Conservation (phyloP, 2,329 filamentous ascomycete genomes). For the Colletotrichum falcatum region DNA sequence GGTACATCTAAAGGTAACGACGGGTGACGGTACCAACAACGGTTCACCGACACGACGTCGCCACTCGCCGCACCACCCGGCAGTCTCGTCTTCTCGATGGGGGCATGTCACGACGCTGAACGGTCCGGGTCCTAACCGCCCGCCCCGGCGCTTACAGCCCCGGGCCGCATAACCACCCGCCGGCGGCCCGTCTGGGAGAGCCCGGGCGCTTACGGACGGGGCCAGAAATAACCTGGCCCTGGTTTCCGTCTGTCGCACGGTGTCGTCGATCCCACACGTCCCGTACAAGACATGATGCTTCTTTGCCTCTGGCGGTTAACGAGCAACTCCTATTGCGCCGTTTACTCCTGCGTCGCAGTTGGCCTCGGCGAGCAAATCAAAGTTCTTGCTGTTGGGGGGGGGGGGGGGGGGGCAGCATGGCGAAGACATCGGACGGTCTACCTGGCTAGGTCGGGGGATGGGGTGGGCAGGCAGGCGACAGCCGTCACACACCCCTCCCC, state of each 20-base stretch:
- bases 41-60: background rate
- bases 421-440: conserved; percentile 27
- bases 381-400: background rate
- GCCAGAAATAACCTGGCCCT: background rate
- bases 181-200: background rate
- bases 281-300: background rate
- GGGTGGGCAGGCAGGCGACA: background rate
- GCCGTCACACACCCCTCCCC: conserved; percentile 9
- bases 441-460: background rate
- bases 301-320: background rate
- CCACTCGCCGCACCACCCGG: background rate
- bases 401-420: background rate
- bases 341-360: background rate
- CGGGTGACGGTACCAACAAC: background rate
- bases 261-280: too few relatives aligned
- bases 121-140: background rate
- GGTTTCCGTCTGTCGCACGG: background rate
- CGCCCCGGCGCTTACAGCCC: background rate
- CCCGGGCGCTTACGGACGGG: background rate
- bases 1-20: too few relatives aligned
- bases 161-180: conserved; percentile 7
- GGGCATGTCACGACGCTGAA: background rate
- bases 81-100: background rate
- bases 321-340: background rate
- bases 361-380: background rate